A percentile compares a stretch with the other conserved stretches of the same genome.
phyloP scores from a whole-genome alignment of 192 early-diverging fungal species.

The Coemansia pectinata region DNA sequence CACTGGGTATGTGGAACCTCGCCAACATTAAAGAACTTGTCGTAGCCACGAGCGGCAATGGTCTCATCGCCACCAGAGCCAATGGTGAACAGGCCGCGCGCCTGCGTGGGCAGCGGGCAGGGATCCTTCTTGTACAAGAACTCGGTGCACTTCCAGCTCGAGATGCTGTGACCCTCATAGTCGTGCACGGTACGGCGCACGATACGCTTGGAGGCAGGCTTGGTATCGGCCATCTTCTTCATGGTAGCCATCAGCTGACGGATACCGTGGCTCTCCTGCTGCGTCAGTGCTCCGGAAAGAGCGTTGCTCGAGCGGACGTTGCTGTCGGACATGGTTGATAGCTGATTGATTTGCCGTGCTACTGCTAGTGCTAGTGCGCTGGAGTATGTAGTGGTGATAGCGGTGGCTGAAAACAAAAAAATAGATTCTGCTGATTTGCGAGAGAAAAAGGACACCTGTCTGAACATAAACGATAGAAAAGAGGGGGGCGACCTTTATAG shows the following conservation, averaged over 20 bases:
- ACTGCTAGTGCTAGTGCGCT: background rate
- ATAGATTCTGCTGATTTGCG: background rate
- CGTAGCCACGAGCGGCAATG: constrained; percentile 88
- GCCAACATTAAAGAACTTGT: constrained; percentile 94
- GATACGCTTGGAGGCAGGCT: constrained; percentile 33
- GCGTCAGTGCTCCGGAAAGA: constrained; percentile 13
- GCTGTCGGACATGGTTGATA: constrained; percentile 2
- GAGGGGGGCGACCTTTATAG: background rate
- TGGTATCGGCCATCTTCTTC: constrained; percentile 12
- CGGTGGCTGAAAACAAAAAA: background rate
- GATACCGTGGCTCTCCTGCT: constrained; percentile 27
- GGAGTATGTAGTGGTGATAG: background rate
- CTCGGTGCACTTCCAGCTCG: constrained; percentile 71
- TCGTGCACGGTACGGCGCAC: constrained; percentile 33
- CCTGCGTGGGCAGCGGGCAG: constrained; percentile 66
- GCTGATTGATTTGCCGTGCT: background rate
- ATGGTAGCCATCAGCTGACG: constrained; percentile 35
- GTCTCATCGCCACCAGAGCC: constrained; percentile 15
- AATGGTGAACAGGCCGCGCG: constrained; percentile 81
- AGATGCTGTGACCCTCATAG: constrained; percentile 25
- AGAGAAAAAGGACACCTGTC: background rate
- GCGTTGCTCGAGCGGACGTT: background rate
- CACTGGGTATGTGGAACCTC: constrained; percentile 66
- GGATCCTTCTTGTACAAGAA: constrained; percentile 66
- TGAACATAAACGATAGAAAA: background rate